These are phyloP conservation scores for Penicillium goetzii DNA, from an alignment of 495 filamentous ascomycete species.

Conservation along the genomic window DNA sequence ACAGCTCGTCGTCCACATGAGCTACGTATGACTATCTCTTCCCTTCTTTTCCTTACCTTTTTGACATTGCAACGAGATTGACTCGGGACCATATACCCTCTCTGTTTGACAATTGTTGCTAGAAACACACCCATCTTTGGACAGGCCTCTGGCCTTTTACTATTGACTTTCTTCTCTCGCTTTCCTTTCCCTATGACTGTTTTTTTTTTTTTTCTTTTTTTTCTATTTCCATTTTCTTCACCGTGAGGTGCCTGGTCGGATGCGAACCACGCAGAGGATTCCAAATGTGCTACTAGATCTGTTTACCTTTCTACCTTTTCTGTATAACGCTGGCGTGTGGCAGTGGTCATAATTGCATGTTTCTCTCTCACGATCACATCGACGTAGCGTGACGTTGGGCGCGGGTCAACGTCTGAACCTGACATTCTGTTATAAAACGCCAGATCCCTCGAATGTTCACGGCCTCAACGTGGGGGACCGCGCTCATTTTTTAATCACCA, in stretches of 20 bases:
- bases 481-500: constrained; percentile 30
- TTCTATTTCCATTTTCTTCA: neutral
- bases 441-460: constrained; percentile 11
- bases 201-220: neutral
- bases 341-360: constrained; percentile 41
- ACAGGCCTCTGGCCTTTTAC: neutral
- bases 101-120: constrained; percentile 26
- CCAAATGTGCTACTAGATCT: constrained; percentile 23
- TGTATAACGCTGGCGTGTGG: constrained; percentile 21
- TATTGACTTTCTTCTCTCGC: neutral
- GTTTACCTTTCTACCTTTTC: constrained; percentile 6
- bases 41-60: constrained; percentile 7
- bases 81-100: constrained; percentile 28
- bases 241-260: neutral
- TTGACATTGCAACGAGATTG: constrained; percentile 17
- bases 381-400: constrained; percentile 36
- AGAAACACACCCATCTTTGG: constrained; percentile 2
- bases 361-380: constrained; percentile 35
- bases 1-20: neutral
- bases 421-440: constrained; percentile 28
- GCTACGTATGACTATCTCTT: neutral
- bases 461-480: neutral
- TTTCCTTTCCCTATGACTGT: neutral
- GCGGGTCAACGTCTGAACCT: constrained; percentile 3
- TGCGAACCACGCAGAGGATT: constrained; percentile 4